Evolutionary conservation across 1,139 yeast species (phyloP), one percentile per base, ranked within the genome.

Genomic region (Lodderomyces metapsilosis): DNA sequence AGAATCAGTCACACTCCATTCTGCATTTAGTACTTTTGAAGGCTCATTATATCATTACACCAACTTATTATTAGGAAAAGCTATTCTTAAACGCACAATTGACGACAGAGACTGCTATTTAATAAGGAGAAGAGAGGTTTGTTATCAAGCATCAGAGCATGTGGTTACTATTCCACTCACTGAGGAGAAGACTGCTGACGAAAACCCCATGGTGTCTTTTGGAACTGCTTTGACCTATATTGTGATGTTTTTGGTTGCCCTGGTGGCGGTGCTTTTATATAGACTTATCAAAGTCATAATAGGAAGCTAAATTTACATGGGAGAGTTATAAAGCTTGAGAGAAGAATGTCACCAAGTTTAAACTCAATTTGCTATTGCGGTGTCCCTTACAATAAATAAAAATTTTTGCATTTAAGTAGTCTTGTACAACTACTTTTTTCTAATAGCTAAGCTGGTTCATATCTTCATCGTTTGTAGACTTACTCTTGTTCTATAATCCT

Each of bases 121-220:
- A 33, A 58, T 71, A 23, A 58, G 54, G 39, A 53, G 78, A 43
- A 53, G 78, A 47, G 66, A 65, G 13, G 57, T 71, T 17, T 72
- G 78, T 42, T 64, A 56, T 41, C 71, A 61, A 47, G 76, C 77
- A 1, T 71, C 74, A 1, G 74, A 68, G 40, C 66, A 67, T 45
- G 75, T 71, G 23, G 71, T 71, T 8, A 62, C 70, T 45, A 71
- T 72, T 22, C 77, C 77, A 2, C 55, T 69, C 24, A 58, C 66
- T 1, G 71, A 66, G 42, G 66, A 64, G 13, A 62, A 58, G 41
- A 37, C 52, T 8, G 36, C 21, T 52, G 13, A 25, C 10, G 41
- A 50, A 32, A 42, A 52, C 12, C 49, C 58, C 11, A 50, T 56
- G 53, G 55, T 51, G 42, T 46, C 52, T 22, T 47, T 59, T 34